A percentile compares a stretch with the other conserved stretches of the same genome.
Conservation (phyloP, 1,284 basidiomycete genomes). For the Cutaneotrichosporon cavernicola region DNA sequence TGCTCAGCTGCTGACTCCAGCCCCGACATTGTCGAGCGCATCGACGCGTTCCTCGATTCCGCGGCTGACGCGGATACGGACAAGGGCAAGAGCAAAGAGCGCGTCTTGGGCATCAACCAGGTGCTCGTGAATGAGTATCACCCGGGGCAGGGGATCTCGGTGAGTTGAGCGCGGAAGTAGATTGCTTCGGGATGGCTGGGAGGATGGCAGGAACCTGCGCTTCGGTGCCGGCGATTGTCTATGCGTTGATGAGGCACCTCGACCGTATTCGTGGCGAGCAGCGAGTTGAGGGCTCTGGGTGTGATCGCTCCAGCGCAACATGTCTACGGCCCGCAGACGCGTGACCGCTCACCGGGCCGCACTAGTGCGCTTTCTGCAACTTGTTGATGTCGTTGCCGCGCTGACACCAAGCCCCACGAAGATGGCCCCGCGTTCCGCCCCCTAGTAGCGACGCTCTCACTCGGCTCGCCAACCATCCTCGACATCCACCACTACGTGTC, state of each 20-base stretch:
- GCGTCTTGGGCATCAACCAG: constrained; percentile 67
- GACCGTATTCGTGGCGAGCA: too few species aligned
- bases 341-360: too few species aligned
- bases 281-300: too few species aligned
- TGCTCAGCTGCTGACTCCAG: constrained; percentile 51
- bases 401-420: constrained; percentile 73
- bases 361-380: too few species aligned
- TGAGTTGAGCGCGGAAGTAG: constrained; percentile 48
- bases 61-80: constrained; percentile 51
- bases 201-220: too few species aligned
- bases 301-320: not conserved
- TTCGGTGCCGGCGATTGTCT: too few species aligned
- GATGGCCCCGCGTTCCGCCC: constrained; percentile 87
- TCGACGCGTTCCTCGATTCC: constrained; percentile 51
- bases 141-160: constrained; percentile 88
- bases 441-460: constrained; percentile 82
- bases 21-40: constrained; percentile 71
- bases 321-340: not conserved
- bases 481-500: constrained; percentile 73
- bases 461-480: constrained; percentile 79
- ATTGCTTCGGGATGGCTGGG: not conserved
- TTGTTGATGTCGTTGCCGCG: not conserved
- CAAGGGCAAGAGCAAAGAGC: constrained; percentile 56
- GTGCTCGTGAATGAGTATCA: constrained; percentile 86
- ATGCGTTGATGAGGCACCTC: too few species aligned